Evolutionary conservation across 2,329 filamentous ascomycete genomes (phyloP).

Genomic region (Chaetoscypha palmicola): DNA sequence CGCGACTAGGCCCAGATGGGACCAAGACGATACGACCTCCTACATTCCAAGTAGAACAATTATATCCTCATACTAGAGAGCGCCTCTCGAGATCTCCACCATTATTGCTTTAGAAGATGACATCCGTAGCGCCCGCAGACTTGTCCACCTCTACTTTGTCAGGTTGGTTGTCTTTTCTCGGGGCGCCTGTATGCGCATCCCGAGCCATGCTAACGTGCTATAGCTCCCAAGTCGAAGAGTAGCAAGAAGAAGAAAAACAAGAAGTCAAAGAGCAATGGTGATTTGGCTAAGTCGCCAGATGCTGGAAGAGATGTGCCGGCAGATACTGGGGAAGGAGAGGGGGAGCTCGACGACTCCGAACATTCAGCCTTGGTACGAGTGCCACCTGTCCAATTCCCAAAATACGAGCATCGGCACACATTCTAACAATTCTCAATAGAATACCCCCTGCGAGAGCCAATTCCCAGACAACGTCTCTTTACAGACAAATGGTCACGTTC

Average conservation of each 20-base stretch:
- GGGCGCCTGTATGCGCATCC: slow-evolving; percentile 7
- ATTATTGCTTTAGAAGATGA: slow-evolving; percentile 23
- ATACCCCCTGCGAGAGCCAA: slow-evolving; percentile 24
- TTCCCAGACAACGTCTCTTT: slow-evolving; percentile 18
- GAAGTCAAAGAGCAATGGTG: slow-evolving; percentile 36
- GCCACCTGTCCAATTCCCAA: slow-evolving; percentile 29
- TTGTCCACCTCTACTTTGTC: slow-evolving; percentile 24
- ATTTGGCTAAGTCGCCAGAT: slow-evolving; percentile 26
- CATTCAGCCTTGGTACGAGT: slow-evolving; percentile 29
- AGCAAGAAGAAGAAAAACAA: slow-evolving; percentile 47
- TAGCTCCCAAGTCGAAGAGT: slow-evolving; percentile 46
- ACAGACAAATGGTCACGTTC: slow-evolving; percentile 27
- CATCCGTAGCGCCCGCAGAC: slow-evolving; percentile 28
- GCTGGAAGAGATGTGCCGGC: slow-evolving; percentile 33
- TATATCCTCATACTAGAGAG: background rate
- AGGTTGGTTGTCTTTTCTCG: slow-evolving; percentile 23
- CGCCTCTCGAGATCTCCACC: slow-evolving; percentile 1
- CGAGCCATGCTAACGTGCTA: slow-evolving; percentile 23
- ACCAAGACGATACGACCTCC: too few species aligned
- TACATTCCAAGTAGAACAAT: slow-evolving; percentile 1
- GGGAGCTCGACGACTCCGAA: slow-evolving; percentile 35
- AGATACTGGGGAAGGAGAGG: slow-evolving; percentile 35
- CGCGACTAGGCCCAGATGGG: too few species aligned
- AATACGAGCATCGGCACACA: slow-evolving; percentile 11
- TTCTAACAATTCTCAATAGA: slow-evolving; percentile 25